Percentiles rank a stretch among this genome's conserved stretches.
Conservation (phyloP, 1,284 basidiomycete genomes). For the Marasmius tenuissimus region DNA sequence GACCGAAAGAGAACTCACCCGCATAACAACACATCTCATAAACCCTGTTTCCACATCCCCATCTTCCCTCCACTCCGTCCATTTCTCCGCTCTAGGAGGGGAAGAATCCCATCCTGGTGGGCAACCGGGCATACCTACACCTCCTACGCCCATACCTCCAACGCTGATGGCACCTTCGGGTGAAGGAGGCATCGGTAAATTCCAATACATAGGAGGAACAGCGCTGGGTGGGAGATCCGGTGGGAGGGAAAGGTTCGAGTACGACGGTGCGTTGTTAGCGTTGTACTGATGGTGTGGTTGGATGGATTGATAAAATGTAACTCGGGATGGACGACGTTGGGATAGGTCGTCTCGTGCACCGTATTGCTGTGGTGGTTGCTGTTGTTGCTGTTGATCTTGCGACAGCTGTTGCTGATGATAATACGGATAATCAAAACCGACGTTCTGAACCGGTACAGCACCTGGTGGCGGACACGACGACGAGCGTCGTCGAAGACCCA, state of each 20-base stretch:
- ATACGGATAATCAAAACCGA: slow-evolving; percentile 9
- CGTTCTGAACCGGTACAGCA: slow-evolving; percentile 23
- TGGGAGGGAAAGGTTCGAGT: neutral
- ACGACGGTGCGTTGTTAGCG: neutral
- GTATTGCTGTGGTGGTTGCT: slow-evolving; percentile 5
- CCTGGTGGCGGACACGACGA: slow-evolving; percentile 41
- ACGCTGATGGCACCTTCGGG: no score
- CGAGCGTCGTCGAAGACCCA: slow-evolving; percentile 28
- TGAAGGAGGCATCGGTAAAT: slow-evolving; percentile 12
- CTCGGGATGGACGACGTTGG: slow-evolving; percentile 32
- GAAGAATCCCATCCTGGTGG: slow-evolving; percentile 19
- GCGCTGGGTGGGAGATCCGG: neutral
- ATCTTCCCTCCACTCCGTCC: slow-evolving; percentile 4
- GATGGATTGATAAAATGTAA: slow-evolving; percentile 34
- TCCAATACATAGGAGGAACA: slow-evolving; percentile 6
- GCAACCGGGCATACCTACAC: slow-evolving; percentile 13
- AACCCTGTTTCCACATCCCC: neutral
- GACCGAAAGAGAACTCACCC: neutral
- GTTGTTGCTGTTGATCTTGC: no score
- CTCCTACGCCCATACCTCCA: neutral
- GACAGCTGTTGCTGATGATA: no score
- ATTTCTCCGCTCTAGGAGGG: slow-evolving; percentile 5
- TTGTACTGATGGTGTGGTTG: neutral
- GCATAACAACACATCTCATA: neutral
- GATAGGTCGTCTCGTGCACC: slow-evolving; percentile 36